A percentile compares a stretch with the other conserved stretches of the same genome.
phyloP scores from a whole-genome alignment of 805 yeast species.

The Schwanniomyces yamadae region DNA sequence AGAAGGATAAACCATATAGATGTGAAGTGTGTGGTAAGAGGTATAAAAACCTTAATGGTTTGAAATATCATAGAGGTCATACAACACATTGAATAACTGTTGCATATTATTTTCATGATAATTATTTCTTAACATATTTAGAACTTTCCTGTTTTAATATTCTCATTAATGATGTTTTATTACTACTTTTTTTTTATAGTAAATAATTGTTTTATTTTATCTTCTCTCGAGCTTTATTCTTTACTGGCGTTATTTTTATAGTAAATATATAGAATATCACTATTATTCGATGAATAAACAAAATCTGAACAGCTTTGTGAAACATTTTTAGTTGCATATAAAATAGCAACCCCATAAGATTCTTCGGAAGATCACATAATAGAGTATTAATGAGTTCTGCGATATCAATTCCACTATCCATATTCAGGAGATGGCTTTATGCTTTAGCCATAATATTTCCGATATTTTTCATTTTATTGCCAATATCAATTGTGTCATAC shows the following conservation, averaged over 20 bases:
- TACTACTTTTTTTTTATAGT: too few relatives aligned
- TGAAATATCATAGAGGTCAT: conserved; percentile 96
- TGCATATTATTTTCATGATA: conserved; percentile 7
- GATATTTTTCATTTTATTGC: conserved; percentile 29
- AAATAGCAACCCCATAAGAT: too few relatives aligned
- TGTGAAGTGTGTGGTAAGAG: conserved; percentile 98
- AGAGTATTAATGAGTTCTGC: neutral
- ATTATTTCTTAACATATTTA: too few relatives aligned
- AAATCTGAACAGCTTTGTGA: too few relatives aligned
- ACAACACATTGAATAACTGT: conserved; percentile 70
- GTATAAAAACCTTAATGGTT: conserved; percentile 92
- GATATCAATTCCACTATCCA: conserved; percentile 15
- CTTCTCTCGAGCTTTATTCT: too few relatives aligned
- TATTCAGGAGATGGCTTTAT: conserved; percentile 26
- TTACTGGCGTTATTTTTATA: too few relatives aligned
- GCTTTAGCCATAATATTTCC: conserved; percentile 16
- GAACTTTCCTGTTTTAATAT: conserved; percentile 1
- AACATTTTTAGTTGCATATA: too few relatives aligned
- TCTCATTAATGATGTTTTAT: conserved; percentile 3
- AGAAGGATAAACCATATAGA: conserved; percentile 96
- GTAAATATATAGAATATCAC: too few relatives aligned
- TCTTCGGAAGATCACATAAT: too few relatives aligned
- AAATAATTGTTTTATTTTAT: conserved; percentile 3
- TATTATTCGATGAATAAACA: too few relatives aligned
- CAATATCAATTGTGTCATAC: conserved; percentile 36